Evolutionary conservation across 2,329 filamentous ascomycete species (phyloP), one percentile per base, ranked within the genome.

Genomic region (Alternaria viburni): DNA sequence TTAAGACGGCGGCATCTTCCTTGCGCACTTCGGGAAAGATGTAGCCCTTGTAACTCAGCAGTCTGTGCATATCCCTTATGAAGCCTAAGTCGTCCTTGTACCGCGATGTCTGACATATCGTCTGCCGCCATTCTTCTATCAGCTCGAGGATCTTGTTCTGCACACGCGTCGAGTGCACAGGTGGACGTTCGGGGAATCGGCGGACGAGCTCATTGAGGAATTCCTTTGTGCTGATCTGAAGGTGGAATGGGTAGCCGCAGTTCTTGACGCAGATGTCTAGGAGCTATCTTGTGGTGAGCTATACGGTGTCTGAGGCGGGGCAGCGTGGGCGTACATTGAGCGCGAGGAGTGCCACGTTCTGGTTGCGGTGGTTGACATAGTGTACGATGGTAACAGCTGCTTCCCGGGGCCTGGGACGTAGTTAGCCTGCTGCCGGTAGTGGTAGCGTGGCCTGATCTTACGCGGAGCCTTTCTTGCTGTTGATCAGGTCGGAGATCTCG

Each of bases 261-360:
- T 99, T 99, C 86, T 99, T 99, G 81, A 98, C 96, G 81, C 96
- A 98, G 68, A 98, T 98, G 80, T 99, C 96, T 78, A 99, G 92
- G 70, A 99, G 88, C 83, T 90, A 74, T 61, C 32, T 28, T 3
- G 47, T 51, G 56, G 77, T 79, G 57, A 79, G 74, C 66, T 56
- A 64, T 57, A 45, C 12, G 54, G 21, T 36, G 59, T 23, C 21
- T 43, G 44, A 51, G 54, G 67, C 54, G 55, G 66, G 69, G 65
- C 57, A 59, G 59, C 52, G 59, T 52, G 56, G 55, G 79, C 85
- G 67, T 84, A 89, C 87, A 74, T 86, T 90, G 76, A 98, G 87
- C 63, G 96, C 95, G 62, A 98, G 87, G 70, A 99, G 85, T 65
- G 94, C 91, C 71, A 99, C 93, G 81, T 97, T 98, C 64, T 94